A percentile compares a stretch with the other conserved stretches of the same genome.
These are phyloP conservation scores for Glaciozyma antarctica DNA, from an alignment of 768 basidiomycete species.

Conservation along the genomic window DNA sequence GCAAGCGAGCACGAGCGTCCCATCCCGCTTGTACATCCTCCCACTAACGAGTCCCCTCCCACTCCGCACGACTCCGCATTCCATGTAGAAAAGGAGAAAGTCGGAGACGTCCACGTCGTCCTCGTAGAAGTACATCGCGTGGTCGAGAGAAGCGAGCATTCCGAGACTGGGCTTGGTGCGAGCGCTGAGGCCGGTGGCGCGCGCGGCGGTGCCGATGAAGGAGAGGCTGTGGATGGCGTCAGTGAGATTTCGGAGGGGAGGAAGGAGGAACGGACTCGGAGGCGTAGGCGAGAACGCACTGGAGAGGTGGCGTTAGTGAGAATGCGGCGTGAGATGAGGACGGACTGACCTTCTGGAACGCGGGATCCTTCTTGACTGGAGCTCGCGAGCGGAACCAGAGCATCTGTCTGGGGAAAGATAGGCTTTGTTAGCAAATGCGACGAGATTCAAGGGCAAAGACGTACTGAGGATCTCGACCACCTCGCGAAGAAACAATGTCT, in stretches of 20 bases:
- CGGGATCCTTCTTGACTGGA: constrained; percentile 20
- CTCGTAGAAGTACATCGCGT: constrained; percentile 31
- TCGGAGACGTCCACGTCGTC: constrained; percentile 24
- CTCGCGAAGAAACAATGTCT: constrained; percentile 4
- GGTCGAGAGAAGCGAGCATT: constrained; percentile 34
- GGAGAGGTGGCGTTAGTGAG: neutral
- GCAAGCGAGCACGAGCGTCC: constrained; percentile 28
- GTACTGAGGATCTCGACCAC: constrained; percentile 10
- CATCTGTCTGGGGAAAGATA: constrained; percentile 11
- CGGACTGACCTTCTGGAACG: constrained; percentile 26
- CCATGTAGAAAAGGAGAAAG: constrained; percentile 33
- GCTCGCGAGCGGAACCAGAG: constrained; percentile 29
- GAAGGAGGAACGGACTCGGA: constrained; percentile 14
- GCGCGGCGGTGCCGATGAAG: constrained; percentile 30
- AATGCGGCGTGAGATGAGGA: no score
- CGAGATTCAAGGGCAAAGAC: neutral
- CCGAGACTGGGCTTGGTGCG: constrained; percentile 21
- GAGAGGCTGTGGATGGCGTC: constrained; percentile 7
- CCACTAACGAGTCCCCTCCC: constrained; percentile 31
- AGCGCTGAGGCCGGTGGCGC: constrained; percentile 23
- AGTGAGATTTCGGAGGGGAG: no score
- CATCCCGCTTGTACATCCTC: constrained; percentile 33
- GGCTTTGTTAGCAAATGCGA: neutral
- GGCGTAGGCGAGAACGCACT: constrained; percentile 32
- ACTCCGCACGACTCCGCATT: constrained; percentile 19